Conservation (phyloP, 257 asterid genomes). For the Salvia hispanica region DNA sequence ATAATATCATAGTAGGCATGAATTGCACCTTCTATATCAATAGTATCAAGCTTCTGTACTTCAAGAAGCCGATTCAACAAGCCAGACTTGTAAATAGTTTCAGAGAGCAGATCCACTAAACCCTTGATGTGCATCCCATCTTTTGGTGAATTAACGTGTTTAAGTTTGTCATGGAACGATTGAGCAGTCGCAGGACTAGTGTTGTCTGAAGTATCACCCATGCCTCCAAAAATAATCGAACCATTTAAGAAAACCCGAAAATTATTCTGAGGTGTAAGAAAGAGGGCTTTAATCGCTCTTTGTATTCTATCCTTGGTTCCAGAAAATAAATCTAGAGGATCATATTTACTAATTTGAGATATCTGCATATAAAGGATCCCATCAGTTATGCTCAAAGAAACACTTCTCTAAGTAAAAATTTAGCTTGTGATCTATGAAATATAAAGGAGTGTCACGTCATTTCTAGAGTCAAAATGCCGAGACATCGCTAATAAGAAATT, state of each 20-base stretch:
- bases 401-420: constrained; percentile 1
- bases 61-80: constrained; percentile 75
- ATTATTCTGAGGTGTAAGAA: constrained; percentile 85
- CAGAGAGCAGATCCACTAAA: constrained; percentile 71
- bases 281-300: constrained; percentile 67
- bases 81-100: constrained; percentile 62
- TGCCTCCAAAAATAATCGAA: constrained; percentile 68
- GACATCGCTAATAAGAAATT: constrained; percentile 19
- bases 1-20: constrained; percentile 80
- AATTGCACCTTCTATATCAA: constrained; percentile 92
- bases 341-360: constrained; percentile 74
- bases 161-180: constrained; percentile 65
- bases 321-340: constrained; percentile 89
- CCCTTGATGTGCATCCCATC: constrained; percentile 64
- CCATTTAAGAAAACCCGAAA: constrained; percentile 94
- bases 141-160: constrained; percentile 54
- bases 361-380: constrained; percentile 51
- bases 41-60: constrained; percentile 77
- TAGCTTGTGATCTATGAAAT: constrained; percentile 17
- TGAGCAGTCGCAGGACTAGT: constrained; percentile 42
- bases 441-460: constrained; percentile 21
- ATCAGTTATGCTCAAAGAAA: constrained; percentile 24
- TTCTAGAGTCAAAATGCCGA: constrained; percentile 9
- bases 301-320: constrained; percentile 73
- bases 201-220: constrained; percentile 61